These are phyloP conservation scores for Trichaptum fuscoviolaceum DNA, from an alignment of 768 basidiomycete genomes.

Conservation along the genomic window DNA sequence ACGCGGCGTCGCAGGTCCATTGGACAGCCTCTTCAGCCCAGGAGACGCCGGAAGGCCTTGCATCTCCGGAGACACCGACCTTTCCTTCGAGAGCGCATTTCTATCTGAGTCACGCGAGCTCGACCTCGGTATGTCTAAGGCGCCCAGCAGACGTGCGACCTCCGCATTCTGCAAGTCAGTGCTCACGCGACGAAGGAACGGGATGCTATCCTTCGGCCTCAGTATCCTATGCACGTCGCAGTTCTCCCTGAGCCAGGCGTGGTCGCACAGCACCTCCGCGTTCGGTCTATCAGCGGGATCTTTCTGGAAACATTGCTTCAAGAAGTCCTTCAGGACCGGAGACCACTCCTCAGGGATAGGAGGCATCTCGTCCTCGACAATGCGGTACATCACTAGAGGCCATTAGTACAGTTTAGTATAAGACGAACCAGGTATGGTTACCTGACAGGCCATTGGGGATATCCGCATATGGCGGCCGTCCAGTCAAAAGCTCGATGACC, in stretches of 20 bases:
- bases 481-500: constrained; percentile 89
- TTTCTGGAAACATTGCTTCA: constrained; percentile 87
- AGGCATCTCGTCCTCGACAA: constrained; percentile 90
- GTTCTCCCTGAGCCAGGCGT: constrained; percentile 82
- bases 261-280: constrained; percentile 82
- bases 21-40: constrained; percentile 17
- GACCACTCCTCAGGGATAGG: constrained; percentile 81
- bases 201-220: constrained; percentile 90
- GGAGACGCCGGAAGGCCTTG: constrained; percentile 8
- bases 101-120: neutral
- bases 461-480: constrained; percentile 87
- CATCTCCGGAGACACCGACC: neutral
- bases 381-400: constrained; percentile 86
- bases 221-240: constrained; percentile 80
- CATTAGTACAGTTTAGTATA: constrained; percentile 8
- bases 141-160: constrained; percentile 46
- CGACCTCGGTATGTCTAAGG: constrained; percentile 38
- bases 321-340: constrained; percentile 69
- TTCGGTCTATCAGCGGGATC: constrained; percentile 78
- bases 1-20: constrained; percentile 25
- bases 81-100: neutral
- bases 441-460: constrained; percentile 88
- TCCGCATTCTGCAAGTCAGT: constrained; percentile 77
- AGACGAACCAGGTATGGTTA: constrained; percentile 21
- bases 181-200: constrained; percentile 89